Evolutionary conservation across 2,329 filamentous ascomycete species (phyloP).

Genomic region (Chaetomiaceae sp.): DNA sequence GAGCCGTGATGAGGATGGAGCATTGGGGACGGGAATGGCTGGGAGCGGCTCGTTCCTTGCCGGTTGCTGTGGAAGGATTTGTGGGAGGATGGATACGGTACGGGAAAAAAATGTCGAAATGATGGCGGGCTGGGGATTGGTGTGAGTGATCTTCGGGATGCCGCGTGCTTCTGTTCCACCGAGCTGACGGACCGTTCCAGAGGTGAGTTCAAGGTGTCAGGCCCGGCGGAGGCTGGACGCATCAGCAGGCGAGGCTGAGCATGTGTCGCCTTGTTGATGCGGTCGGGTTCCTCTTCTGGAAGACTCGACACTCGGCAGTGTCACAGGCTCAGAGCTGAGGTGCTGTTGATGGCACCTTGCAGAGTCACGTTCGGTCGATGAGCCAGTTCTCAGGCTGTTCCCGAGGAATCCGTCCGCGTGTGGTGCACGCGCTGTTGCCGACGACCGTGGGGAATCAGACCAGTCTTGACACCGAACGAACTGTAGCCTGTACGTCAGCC

Average conservation of each 20-base stretch:
- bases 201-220: neutral
- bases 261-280: neutral
- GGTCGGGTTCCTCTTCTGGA: neutral
- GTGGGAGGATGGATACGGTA: no score
- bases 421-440: neutral
- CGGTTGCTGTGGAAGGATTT: constrained; percentile 5
- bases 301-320: neutral
- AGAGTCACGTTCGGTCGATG: no score
- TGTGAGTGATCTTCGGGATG: neutral
- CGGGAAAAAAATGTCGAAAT: neutral
- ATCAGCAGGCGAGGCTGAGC: neutral
- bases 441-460: neutral
- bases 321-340: no score
- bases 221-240: neutral
- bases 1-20: neutral
- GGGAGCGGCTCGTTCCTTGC: neutral
- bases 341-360: no score
- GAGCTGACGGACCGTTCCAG: neutral
- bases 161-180: neutral
- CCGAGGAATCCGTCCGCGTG: neutral
- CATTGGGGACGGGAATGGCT: no score
- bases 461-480: neutral
- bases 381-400: constrained; percentile 5
- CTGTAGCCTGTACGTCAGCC: neutral
- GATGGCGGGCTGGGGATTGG: no score